Evolutionary conservation across 345 rosid genomes (phyloP), one percentile per base, ranked within the genome.

Genomic region (Aegle marmelos): DNA sequence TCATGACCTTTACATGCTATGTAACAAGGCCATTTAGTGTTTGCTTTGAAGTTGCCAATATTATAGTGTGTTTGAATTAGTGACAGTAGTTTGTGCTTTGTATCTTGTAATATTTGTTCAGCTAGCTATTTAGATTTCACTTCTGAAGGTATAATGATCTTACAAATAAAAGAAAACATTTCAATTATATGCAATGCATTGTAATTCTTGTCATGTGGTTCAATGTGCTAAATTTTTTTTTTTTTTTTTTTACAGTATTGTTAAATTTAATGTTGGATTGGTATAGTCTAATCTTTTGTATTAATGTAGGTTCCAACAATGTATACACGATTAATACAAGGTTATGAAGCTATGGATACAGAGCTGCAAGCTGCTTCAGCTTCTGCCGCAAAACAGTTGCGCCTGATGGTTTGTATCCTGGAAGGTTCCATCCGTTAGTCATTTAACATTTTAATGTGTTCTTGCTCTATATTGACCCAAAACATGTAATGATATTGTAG

Each of bases 261-360:
- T 70, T 68, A n/a, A 62, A 14, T 70, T 19, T 19, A 67, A 54
- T 28, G 58, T 34, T 28, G 48, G 48, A 62, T 39, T 50, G 17
- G 1, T 67, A 53, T 6, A 50, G 14, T 45, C 58, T 68, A 74
- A 36, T 82, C 75, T 30, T 72, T 76, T 75, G 57, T 76, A 56
- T 70, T 80, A 17, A 16, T 34, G 31, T 81, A 96, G 99, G 99
- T 96, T 76, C 99, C 99, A 59, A 96, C 99, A 58, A 96, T 96
- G 93, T 94, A 96, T 77, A 87, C 93, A 50, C 90, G 98, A 71
- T 81, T 96, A 80, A 96, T 96, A 87, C 98, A 96, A 96, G 99
- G 98, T 61, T 94, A 94, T 82, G 94, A 91, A 83, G 87, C 91
- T 82, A 92, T 96, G 98, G 98, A 91, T 58, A 75, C 83, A 73